Base-by-base conservation (phyloP, 2,329 filamentous ascomycete species). In the Ascomycota sp. region DNA sequence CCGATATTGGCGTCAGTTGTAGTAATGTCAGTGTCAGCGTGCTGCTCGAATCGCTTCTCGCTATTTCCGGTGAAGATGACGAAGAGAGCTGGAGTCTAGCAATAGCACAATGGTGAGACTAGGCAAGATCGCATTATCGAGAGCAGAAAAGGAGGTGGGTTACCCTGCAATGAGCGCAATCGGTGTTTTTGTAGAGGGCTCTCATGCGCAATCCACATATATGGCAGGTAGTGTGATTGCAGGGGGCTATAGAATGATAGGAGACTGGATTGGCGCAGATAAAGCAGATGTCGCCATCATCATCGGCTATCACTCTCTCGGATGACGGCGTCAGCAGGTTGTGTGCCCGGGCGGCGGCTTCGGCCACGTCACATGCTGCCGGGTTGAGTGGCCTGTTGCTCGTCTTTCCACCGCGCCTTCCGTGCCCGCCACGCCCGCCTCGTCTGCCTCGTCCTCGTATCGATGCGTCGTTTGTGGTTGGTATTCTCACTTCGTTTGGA, bases 151-250 rank as follows among this genome's bases (percentile, higher is more conserved):
- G 5, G 23, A 13, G 23, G 23, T n/a, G 4, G 27, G n/a, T 15
- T 5, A 85, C 80, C 46, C 89, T 66, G 50, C 89, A 98, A 52
- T 95, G 85, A n/a, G 85, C 79, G 53, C 89, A 98, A 38, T 85
- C 79, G 52, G 92, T 92, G 35, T 75, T 91, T 60, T 94, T 95
- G 56, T 95, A 98, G 27, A 98, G 59, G 1, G 86, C 89, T 42
- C 89, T 70, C 69, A 95, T 70, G 35, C 89, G 70, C 41, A 98
- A 57, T 8, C 83, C 76, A 52, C 89, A 98, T 39, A 95, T 93
- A 55, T 98, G 89, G 49, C 89, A 98, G 29, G 86, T 94, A 33
- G 80, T 69, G 55, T 98, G 89, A 52, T 94, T 95, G 56, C 89
- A 98, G 13, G 89, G 86, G 21, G 85, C 74, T 38, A 98, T 72